A percentile compares a stretch with the other conserved stretches of the same genome.
Evolutionary conservation across 1,284 basidiomycete species (phyloP).

Genomic region (Cryptococcus neoformans): DNA sequence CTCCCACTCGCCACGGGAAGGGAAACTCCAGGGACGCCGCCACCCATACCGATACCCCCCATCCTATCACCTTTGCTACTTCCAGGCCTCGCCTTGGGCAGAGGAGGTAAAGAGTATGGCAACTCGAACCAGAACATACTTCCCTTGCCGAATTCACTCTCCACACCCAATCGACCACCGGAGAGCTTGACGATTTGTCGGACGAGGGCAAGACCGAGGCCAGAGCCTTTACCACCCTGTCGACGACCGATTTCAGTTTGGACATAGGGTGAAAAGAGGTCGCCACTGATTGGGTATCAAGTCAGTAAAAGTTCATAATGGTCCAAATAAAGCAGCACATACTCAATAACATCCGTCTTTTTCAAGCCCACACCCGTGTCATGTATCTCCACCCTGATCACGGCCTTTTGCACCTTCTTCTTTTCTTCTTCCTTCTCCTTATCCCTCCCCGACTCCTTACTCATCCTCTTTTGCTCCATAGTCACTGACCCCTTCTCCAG

Average conservation of each 20-base stretch:
- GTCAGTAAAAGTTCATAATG: background rate
- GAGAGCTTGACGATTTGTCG: constrained; percentile 81
- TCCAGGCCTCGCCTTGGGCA: constrained; percentile 12
- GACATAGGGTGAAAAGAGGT: constrained; percentile 48
- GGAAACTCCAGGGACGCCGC: constrained; percentile 29
- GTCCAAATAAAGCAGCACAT: constrained; percentile 46
- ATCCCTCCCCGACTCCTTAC: constrained; percentile 10
- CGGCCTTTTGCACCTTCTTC: constrained; percentile 27
- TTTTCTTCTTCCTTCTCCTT: constrained; percentile 16
- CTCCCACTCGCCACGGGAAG: constrained; percentile 47
- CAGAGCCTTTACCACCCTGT: constrained; percentile 84
- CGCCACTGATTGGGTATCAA: constrained; percentile 10
- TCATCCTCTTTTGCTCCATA: constrained; percentile 14
- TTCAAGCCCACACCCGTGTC: constrained; percentile 78
- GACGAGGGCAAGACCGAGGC: constrained; percentile 83
- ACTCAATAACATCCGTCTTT: constrained; percentile 69
- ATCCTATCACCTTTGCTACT: no score
- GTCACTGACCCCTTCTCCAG: constrained; percentile 32
- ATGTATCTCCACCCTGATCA: constrained; percentile 73
- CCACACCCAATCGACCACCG: constrained; percentile 68
- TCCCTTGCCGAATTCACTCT: constrained; percentile 47
- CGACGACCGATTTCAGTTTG: constrained; percentile 61
- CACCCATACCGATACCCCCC: no score
- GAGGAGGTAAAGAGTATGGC: constrained; percentile 38
- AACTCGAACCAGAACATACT: constrained; percentile 60